Base-by-base conservation (phyloP, 2,329 filamentous ascomycete species). In the Ophiostoma ips region DNA sequence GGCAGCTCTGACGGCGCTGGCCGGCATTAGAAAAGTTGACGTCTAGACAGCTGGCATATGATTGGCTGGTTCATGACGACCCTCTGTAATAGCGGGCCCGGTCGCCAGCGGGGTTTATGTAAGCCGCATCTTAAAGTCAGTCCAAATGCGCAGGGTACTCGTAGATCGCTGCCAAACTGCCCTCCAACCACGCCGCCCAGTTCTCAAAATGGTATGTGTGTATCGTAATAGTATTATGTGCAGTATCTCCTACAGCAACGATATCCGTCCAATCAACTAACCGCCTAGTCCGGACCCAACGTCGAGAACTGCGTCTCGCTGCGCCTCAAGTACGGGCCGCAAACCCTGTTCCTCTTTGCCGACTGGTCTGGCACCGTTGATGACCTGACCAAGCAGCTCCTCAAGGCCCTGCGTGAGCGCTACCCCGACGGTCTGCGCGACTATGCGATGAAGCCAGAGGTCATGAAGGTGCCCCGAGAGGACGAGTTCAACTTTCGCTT, bases 311-410 rank as follows among this genome's bases (percentile, higher is more conserved):
- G 74, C 56, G 71, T 77, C 58, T 85, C 83, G 10, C 67, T 89
- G 50, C 75, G 81, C 53, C 79, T 89, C 67, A 87, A 87, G 64
- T 75, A 84, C 62, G 79, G 83, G 60, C 77, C 78, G 52, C 76
- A 80, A 58, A 88, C 83, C 4, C 71, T 87, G 55, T 77, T 84
- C 58, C 70, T 88, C 52, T 80, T 84, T 54, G 71, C 83, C 43
- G 72, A 78, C 36, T 67, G 78, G 5, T 66, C 73, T 13, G 71
- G 73, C 36, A 64, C 77, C 11, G 77, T 87, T 59, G 65, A 69
- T 15, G 64, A 69, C 1, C 67, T 84, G 52, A 78, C 78, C 51
- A 58, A 68, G 16, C 71, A 78, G 18, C 73, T 89, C 2, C 65
- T 84, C 16, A 64, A 68, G 1, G 66, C 77, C 11, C 65, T 88